Evolutionary conservation across 768 basidiomycete genomes (phyloP), one percentile per base, ranked within the genome.

Genomic region (Leccinum disarticulatum): DNA sequence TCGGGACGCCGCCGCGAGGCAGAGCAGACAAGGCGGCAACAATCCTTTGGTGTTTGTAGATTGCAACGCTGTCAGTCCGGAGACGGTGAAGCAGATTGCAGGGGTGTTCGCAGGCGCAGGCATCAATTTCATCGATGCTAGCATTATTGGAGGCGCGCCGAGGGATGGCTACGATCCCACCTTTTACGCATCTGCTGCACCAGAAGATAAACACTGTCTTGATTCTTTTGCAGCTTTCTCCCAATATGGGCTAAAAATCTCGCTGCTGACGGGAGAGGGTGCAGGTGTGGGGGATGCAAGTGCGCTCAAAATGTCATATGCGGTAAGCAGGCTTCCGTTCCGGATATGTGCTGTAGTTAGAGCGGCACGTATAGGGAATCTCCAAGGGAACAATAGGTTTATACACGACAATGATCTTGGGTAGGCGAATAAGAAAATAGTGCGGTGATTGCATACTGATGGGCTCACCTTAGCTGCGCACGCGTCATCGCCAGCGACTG

Each of bases 231-330:
- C 64, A 19, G 67, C 57, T 1, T 67, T 83, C n/a, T 70, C 75
- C 15, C 64, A 74, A 56, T 77, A 75, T 54, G 84, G 84, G 4
- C 64, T 83, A 22, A 81, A 78, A 64, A 70, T 82, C 10, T 78
- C 76, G 15, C 68, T 75, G 3, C 64, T 87, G 63, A 76, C 68
- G 47, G 82, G 80, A 25, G 79, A 81, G 55, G 80, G 78, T 30
- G 74, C 75, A 1, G 79, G 79, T 3, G 73, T 84, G 25, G 83
- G 85, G 5, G 83, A 81, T 62, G 85, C 84, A 2, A 86, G 84
- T 61, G 83, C 83, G 6, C 67, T 86, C 60, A 87, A 87, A 71
- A 84, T 85, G 84, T 82, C 83, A 19, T 84, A 87, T 70, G 82
- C 81, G 52, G 84, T 85, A 55, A 66, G 80, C 72, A n/a, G 52